Evolutionary conservation across 164 flowering plant genomes (phyloP).

Genomic region (Vitis riparia): DNA sequence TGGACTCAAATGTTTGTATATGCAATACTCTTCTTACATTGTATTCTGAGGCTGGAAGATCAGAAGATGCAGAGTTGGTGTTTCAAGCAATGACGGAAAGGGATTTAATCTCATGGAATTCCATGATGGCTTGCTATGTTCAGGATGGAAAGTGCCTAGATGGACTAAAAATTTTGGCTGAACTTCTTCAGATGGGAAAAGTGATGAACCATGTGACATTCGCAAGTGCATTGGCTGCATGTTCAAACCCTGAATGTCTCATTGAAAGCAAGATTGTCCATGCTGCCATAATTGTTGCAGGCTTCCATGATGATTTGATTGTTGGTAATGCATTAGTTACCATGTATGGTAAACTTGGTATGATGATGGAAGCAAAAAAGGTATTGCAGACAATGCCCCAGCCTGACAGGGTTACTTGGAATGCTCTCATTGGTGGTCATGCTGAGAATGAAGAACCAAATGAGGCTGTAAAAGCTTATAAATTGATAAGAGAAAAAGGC

Average conservation of each 20-base stretch:
- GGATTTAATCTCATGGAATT: slow-evolving; percentile 82
- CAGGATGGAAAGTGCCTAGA: slow-evolving; percentile 36
- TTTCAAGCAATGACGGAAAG: slow-evolving; percentile 54
- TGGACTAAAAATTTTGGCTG: slow-evolving; percentile 44
- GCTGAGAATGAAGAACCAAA: slow-evolving; percentile 58
- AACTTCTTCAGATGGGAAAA: slow-evolving; percentile 31
- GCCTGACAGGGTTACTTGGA: slow-evolving; percentile 68
- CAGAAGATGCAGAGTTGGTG: slow-evolving; percentile 40
- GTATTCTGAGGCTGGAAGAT: slow-evolving; percentile 63
- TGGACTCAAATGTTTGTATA: slow-evolving; percentile 45
- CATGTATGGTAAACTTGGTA: slow-evolving; percentile 63
- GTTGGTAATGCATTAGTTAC: slow-evolving; percentile 77
- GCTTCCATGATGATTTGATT: slow-evolving; percentile 52
- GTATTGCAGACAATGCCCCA: slow-evolving; percentile 46
- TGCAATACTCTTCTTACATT: slow-evolving; percentile 67
- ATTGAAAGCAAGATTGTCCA: slow-evolving; percentile 55
- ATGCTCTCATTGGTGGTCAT: slow-evolving; percentile 71
- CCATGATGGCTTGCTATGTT: slow-evolving; percentile 62
- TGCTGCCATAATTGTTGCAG: slow-evolving; percentile 45
- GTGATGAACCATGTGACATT: slow-evolving; percentile 54
- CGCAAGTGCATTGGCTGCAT: slow-evolving; percentile 69
- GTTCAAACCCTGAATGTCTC: slow-evolving; percentile 46
- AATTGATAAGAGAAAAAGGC: slow-evolving; percentile 48
- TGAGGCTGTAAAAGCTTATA: slow-evolving; percentile 49
- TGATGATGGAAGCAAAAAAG: slow-evolving; percentile 51